Percentiles rank a stretch among this genome's conserved stretches.
phyloP scores from a whole-genome alignment of 1,139 yeast species.

The Kodamaea sp. region DNA sequence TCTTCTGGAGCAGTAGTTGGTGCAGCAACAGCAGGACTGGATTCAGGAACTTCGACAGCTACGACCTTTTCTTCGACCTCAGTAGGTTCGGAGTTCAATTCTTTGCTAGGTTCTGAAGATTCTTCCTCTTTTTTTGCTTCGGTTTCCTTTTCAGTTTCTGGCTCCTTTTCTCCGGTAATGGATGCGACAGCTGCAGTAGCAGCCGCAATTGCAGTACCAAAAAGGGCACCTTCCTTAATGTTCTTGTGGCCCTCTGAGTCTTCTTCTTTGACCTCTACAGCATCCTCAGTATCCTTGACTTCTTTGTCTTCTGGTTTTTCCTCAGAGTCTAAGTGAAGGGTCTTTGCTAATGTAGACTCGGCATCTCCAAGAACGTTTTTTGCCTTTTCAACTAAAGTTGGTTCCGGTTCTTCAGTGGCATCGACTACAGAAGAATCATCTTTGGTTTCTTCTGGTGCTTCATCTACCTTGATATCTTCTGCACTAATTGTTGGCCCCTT shows the following conservation, averaged over 20 bases:
- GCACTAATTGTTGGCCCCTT: conserved; percentile 1
- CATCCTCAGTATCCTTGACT: conserved; percentile 1
- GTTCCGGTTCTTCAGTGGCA: conserved; percentile 1
- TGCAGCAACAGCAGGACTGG: conserved; percentile 7
- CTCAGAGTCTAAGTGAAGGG: conserved; percentile 1
- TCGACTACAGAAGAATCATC: not conserved
- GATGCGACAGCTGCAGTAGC: conserved; percentile 13
- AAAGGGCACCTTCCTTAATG: conserved; percentile 13
- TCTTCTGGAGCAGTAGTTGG: conserved; percentile 2
- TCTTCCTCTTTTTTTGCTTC: not conserved
- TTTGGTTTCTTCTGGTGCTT: conserved; percentile 8
- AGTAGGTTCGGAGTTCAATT: not conserved
- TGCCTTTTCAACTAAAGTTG: conserved; percentile 1
- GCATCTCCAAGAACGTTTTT: conserved; percentile 2
- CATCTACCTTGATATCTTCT: conserved; percentile 1
- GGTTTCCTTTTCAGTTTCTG: conserved; percentile 2
- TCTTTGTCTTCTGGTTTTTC: conserved; percentile 7
- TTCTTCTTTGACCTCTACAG: conserved; percentile 1
- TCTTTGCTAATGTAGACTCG: not conserved
- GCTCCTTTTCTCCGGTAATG: not conserved
- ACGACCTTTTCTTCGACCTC: not conserved
- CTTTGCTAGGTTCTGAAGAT: no score
- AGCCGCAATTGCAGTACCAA: conserved; percentile 13
- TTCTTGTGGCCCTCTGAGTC: conserved; percentile 11
- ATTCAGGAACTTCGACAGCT: conserved; percentile 3